These are phyloP conservation scores for Cynara cardunculus DNA, from an alignment of 129 eudicot species.

Conservation along the genomic window DNA sequence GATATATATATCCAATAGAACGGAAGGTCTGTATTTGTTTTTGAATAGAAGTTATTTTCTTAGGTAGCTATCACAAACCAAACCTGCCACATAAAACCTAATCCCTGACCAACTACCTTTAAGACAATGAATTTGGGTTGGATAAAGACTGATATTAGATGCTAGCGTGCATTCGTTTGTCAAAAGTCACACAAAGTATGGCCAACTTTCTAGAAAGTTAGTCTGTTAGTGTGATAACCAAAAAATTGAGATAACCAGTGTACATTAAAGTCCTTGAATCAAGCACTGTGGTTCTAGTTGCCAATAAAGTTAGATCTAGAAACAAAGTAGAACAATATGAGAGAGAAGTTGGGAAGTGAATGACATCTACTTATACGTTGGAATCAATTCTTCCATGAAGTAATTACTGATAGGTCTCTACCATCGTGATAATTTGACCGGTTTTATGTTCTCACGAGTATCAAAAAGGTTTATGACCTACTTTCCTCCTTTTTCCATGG, in stretches of 20 bases:
- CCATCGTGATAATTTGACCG: too few relatives aligned
- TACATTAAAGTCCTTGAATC: background rate
- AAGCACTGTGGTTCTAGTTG: too few relatives aligned
- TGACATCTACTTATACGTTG: background rate
- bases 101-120: background rate
- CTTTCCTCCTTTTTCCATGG: background rate
- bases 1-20: too few relatives aligned
- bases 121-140: background rate
- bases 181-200: background rate
- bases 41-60: background rate
- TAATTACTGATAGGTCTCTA: too few relatives aligned
- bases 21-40: background rate
- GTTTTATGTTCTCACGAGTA: too few relatives aligned
- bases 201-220: background rate
- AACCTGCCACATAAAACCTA: too few relatives aligned
- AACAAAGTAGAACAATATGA: background rate
- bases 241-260: background rate
- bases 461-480: too few relatives aligned
- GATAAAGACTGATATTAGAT: background rate
- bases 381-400: background rate
- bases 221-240: background rate
- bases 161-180: background rate
- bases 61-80: conserved; percentile 1
- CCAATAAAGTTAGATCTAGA: too few relatives aligned
- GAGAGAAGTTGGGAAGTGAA: background rate